Evolutionary conservation across 2,329 filamentous ascomycete genomes (phyloP), one percentile per base, ranked within the genome.

Genomic region (Colletotrichum noveboracense): DNA sequence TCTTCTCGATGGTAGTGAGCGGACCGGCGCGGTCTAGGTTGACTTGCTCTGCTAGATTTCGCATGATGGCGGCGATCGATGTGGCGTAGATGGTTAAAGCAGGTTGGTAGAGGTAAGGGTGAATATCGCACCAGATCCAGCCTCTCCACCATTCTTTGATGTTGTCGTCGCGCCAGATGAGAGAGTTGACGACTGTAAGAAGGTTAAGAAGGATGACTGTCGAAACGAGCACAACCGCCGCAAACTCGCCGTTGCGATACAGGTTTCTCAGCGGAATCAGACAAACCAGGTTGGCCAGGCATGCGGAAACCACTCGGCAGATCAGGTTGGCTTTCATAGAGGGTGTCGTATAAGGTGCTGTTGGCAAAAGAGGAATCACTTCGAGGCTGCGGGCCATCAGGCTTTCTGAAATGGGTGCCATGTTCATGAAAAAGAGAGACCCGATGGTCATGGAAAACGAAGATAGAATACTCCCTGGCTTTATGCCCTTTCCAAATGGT

Each of bases 11-110:
- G 21, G 80, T 77, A 2, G 84, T 85, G 7, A 88, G 81, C 7
- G 84, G 82, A 65, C 83, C 82, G 28, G 85, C 86, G 4, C 88
- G 83, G 67, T 86, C 77, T 30, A 89, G 80, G 36, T 85, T 86
- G 69, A 92, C 86, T 78, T 90, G 89, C 48, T 84, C 80, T 16
- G 90, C 86, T 12, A 92, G 85, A 60, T 90, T 88, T 16, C 87
- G 86, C 86, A 91, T 89, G 73, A 91, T 88, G 79, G 89, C 88
- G 66, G 91, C 87, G 60, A 91, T 83, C 43, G 87, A 87, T n/a
- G 88, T 87, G 55, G 85, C 85, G 80, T 87, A 91, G 56, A 89
- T 79, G 2, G 86, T 86, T 55, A 88, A 85, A 32, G 87, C 80
- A 36, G 85, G 82, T 28, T 85, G 82, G 78, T 87, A 88, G 68